These are phyloP conservation scores for Sugiyamaella grinbergsii DNA, from an alignment of 1,139 yeast species.

Conservation along the genomic window DNA sequence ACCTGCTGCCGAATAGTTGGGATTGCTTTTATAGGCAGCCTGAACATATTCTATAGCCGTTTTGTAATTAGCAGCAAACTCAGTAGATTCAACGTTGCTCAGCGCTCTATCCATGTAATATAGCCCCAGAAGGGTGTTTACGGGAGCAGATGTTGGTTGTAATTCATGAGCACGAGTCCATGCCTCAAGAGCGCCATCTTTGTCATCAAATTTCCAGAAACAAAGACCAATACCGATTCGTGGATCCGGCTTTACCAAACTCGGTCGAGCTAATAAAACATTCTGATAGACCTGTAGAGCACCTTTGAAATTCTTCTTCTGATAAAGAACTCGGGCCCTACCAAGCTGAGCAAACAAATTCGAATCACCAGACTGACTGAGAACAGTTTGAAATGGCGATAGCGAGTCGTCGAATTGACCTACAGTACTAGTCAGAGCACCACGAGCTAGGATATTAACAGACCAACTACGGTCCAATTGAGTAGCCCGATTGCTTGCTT, in stretches of 20 bases:
- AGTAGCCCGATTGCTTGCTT: constrained; percentile 38
- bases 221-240: constrained; percentile 94
- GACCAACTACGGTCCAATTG: constrained; percentile 48
- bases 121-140: constrained; percentile 65
- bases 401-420: constrained; percentile 60
- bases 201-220: constrained; percentile 84
- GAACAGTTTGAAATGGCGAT: constrained; percentile 51
- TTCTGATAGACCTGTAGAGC: constrained; percentile 86
- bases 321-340: constrained; percentile 77
- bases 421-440: constrained; percentile 54
- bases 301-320: constrained; percentile 67
- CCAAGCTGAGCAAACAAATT: constrained; percentile 82
- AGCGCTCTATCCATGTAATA: constrained; percentile 69
- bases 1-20: constrained; percentile 49
- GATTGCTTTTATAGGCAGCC: constrained; percentile 42
- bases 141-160: constrained; percentile 61
- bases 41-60: constrained; percentile 44
- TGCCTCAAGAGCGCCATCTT: constrained; percentile 70
- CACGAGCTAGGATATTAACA: constrained; percentile 63
- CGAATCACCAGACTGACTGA: constrained; percentile 44
- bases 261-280: constrained; percentile 72
- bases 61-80: constrained; percentile 42
- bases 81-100: constrained; percentile 38
- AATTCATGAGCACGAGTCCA: constrained; percentile 82
- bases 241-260: constrained; percentile 78